Evolutionary conservation across 2,329 filamentous ascomycete species (phyloP), one percentile per base, ranked within the genome.

Genomic region (Alternaria incomplexa): DNA sequence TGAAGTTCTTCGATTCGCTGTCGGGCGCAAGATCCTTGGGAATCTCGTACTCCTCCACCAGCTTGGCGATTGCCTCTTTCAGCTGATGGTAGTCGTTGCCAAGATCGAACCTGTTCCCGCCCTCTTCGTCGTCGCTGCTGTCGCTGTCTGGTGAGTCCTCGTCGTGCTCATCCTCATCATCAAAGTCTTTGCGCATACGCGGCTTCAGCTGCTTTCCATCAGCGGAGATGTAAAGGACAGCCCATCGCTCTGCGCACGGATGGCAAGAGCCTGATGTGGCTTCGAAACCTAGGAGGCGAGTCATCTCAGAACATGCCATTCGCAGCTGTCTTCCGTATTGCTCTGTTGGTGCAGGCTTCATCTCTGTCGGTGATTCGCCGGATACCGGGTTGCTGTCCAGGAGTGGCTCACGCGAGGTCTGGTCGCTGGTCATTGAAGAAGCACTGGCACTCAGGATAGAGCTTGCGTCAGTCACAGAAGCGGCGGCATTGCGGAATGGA

Each of bases 41-140:
- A 46, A 93, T 91, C 72, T 96, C 92, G 64, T 91, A 94, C 66
- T 96, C 92, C 72, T 93, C 88, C 1, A 96, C 91, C 5, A 96
- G 84, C 75, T 91, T 93, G 62, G 93, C 81, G 56, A 96, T 92
- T 0, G 92, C 92, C 63, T 93, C 90, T 61, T 94, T 90, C 5
- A 96, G 81, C 66, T 92, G 90, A 73, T 93, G 91, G 69, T 94
- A 93, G 73, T 93, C 91, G 70, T 91, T 92, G 77, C 92, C 89
- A 4, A 93, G 83, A 56, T 92, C 91, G 0, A 84, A 75, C 11
- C 80, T 79, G 44, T 83, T 80, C 3, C 77, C 78, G 6, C 77
- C 71, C 20, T 79, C 79, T 57, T 84, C 81, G 30, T 83, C 82
- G 32, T 83, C 82, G 45, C 80, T 82, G 68, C 82, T 83, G 47